Evolutionary conservation across 2,329 filamentous ascomycete genomes (phyloP).

Genomic region (Teratosphaeria epicoccoides): DNA sequence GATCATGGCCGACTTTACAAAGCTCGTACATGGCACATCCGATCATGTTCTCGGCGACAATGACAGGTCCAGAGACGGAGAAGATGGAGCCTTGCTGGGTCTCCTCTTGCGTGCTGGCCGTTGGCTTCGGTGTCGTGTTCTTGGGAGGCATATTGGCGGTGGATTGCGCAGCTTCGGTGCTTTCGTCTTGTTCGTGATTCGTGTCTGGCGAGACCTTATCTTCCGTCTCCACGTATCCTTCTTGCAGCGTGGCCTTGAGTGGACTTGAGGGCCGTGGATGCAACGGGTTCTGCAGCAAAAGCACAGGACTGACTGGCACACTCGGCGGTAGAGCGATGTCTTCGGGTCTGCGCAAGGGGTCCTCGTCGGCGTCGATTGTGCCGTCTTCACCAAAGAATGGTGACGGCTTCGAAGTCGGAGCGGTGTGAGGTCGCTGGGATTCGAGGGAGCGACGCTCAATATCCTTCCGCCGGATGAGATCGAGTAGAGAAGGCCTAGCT

Average conservation of each 20-base stretch:
- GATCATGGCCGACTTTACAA: slow-evolving; percentile 84
- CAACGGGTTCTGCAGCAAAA: background rate
- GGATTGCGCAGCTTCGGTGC: slow-evolving; percentile 4
- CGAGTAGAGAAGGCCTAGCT: slow-evolving; percentile 51
- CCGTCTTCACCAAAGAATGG: background rate
- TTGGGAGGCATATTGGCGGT: slow-evolving; percentile 27
- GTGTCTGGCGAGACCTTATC: slow-evolving; percentile 3
- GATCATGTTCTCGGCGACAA: slow-evolving; percentile 96
- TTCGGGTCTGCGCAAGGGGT: background rate
- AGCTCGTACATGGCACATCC: slow-evolving; percentile 99
- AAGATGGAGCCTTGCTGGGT: slow-evolving; percentile 55
- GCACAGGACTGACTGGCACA: background rate
- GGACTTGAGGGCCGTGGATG: background rate
- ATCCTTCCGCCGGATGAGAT: slow-evolving; percentile 45
- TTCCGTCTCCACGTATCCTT: background rate
- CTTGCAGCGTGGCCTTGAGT: background rate
- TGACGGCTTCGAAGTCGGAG: slow-evolving; percentile 1
- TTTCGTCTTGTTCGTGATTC: slow-evolving; percentile 8
- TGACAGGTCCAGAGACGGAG: slow-evolving; percentile 74
- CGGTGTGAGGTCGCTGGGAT: slow-evolving; percentile 1
- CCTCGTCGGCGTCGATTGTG: background rate
- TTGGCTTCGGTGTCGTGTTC: background rate
- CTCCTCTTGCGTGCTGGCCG: slow-evolving; percentile 33
- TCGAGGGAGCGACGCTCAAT: slow-evolving; percentile 34
- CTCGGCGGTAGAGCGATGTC: background rate